Evolutionary conservation across 257 asterid species (phyloP).

Genomic region (Solanum peruvianum): DNA sequence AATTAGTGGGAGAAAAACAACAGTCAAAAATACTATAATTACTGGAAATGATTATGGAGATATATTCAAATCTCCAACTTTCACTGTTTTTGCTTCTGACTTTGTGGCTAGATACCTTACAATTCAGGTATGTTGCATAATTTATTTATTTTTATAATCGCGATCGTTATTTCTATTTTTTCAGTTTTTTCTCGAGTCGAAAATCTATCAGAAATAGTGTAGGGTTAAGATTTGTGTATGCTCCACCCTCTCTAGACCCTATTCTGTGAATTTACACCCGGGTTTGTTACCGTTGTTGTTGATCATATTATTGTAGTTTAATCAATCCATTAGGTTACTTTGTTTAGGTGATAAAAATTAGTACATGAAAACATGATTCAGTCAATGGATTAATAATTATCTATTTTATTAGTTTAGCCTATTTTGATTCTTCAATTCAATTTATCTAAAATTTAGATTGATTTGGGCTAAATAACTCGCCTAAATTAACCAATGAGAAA

Average conservation of each 20-base stretch:
- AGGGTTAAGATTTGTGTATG: not conserved
- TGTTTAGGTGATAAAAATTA: not conserved
- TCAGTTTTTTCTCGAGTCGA: not conserved
- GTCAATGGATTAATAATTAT: not conserved
- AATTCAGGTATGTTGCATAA: constrained; percentile 17
- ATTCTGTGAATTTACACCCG: not conserved
- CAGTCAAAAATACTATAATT: constrained; percentile 7
- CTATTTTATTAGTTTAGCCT: not conserved
- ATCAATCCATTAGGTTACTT: not conserved
- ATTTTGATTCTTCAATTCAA: not conserved
- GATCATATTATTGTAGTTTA: not conserved
- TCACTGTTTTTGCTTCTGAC: constrained; percentile 33
- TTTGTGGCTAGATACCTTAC: constrained; percentile 27
- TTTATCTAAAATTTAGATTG: not conserved
- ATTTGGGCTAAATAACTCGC: not conserved
- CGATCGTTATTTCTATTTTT: not conserved
- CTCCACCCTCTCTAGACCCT: not conserved
- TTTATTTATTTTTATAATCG: not conserved
- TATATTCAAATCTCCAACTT: constrained; percentile 28
- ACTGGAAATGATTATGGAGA: constrained; percentile 21
- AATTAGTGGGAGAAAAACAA: constrained; percentile 16
- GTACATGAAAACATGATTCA: not conserved
- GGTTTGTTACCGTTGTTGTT: not conserved
- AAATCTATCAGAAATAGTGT: not conserved
- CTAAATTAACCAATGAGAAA: not conserved